A percentile compares a stretch with the other conserved stretches of the same genome.
Conservation (phyloP, 441 rosid species). For the Gossypium trilobum region DNA sequence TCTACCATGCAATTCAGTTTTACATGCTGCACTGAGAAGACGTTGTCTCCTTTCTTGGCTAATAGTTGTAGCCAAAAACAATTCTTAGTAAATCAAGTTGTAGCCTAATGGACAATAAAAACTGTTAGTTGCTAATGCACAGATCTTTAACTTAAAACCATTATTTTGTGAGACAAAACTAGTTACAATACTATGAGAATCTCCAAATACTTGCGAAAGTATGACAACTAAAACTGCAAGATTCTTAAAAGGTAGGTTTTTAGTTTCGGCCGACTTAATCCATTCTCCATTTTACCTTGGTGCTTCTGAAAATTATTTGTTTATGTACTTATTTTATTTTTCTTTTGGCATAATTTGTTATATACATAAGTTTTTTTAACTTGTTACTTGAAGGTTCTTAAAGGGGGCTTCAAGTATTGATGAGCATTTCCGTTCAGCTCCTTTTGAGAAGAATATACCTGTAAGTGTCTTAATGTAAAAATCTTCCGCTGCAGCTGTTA, state of each 20-base stretch:
- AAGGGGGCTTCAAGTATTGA: constrained; percentile 86
- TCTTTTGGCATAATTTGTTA: not conserved
- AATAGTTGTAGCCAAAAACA: not conserved
- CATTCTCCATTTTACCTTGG: not conserved
- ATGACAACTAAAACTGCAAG: not conserved
- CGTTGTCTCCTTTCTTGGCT: not conserved
- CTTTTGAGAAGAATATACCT: constrained; percentile 76
- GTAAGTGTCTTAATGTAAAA: constrained; percentile 36
- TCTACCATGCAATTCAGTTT: not conserved
- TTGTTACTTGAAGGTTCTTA: constrained; percentile 52
- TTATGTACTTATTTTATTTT: not conserved
- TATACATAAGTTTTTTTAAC: not conserved
- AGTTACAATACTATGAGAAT: not conserved
- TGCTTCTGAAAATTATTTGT: not conserved
- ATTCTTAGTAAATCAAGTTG: not conserved
- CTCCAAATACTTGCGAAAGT: not conserved
- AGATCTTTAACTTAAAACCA: not conserved
- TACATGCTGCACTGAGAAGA: not conserved
- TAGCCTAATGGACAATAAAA: not conserved
- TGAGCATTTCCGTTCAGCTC: constrained; percentile 64
- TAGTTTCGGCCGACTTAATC: not conserved
- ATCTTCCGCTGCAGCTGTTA: not conserved
- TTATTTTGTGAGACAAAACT: not conserved
- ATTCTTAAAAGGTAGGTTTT: not conserved
- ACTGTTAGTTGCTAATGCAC: not conserved